Percentiles rank a stretch among this genome's conserved stretches.
These are phyloP conservation scores for Pythium aphanidermatum DNA, from an alignment of 352 stramenopile species.

Conservation along the genomic window DNA sequence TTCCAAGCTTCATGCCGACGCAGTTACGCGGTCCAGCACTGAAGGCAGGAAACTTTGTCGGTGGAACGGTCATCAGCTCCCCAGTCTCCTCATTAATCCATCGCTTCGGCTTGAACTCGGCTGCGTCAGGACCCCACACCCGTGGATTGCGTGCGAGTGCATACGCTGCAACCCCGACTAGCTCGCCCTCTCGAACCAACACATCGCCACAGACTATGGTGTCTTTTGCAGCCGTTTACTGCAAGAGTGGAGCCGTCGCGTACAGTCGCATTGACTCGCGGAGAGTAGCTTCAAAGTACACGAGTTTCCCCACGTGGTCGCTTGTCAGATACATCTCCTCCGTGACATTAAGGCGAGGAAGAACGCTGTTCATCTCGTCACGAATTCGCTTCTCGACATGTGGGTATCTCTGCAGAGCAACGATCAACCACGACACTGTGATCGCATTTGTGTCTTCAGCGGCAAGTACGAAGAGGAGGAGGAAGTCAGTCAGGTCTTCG, in stretches of 20 bases:
- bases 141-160: constrained; percentile 19
- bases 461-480: constrained; percentile 59
- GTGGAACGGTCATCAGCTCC: constrained; percentile 4
- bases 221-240: constrained; percentile 49
- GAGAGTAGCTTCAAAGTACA: constrained; percentile 54
- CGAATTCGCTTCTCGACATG: constrained; percentile 35
- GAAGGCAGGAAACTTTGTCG: constrained; percentile 33
- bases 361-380: constrained; percentile 33
- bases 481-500: constrained; percentile 60
- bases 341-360: constrained; percentile 6
- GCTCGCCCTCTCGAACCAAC: constrained; percentile 15
- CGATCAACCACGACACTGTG: constrained; percentile 69
- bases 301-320: constrained; percentile 39
- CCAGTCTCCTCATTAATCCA: constrained; percentile 27
- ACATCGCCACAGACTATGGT: constrained; percentile 31
- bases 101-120: constrained; percentile 52
- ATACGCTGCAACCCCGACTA: constrained; percentile 26
- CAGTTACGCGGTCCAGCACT: constrained; percentile 32
- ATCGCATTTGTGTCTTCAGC: constrained; percentile 68
- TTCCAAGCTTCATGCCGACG: constrained; percentile 29
- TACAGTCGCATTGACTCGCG: constrained; percentile 60
- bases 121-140: constrained; percentile 43
- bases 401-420: constrained; percentile 58
- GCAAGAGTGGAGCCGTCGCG: constrained; percentile 47
- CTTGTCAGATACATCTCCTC: constrained; percentile 33